Conservation (phyloP, 2,329 filamentous ascomycete species). For the Beauveria varroae region DNA sequence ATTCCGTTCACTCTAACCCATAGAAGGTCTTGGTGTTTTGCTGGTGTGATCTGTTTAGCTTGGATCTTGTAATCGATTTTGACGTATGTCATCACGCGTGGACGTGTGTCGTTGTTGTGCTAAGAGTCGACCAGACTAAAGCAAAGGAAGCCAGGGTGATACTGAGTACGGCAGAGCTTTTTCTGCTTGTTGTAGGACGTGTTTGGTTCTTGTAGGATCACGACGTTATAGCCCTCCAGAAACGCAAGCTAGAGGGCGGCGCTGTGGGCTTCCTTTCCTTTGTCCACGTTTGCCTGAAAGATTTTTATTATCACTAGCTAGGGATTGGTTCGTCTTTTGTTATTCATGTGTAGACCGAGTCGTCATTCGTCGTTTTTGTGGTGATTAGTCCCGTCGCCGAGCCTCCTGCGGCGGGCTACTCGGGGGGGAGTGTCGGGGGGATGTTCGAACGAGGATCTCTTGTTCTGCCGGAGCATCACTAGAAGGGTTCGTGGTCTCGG, state of each 20-base stretch:
- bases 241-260: background rate
- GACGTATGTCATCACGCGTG: background rate
- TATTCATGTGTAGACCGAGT: background rate
- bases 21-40: background rate
- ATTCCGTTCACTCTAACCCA: background rate
- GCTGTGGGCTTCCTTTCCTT: background rate
- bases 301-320: background rate
- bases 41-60: background rate
- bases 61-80: background rate
- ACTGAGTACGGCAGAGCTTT: background rate
- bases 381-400: background rate
- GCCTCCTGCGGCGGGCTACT: background rate
- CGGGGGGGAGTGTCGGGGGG: background rate
- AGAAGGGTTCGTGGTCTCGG: background rate
- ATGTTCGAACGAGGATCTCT: background rate
- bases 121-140: background rate
- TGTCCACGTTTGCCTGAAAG: background rate
- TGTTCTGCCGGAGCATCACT: background rate
- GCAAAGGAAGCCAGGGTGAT: background rate
- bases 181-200: background rate
- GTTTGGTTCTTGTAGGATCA: constrained; percentile 1
- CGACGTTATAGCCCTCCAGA: constrained; percentile 1
- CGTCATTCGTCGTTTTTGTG: background rate
- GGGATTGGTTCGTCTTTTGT: background rate
- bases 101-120: background rate